A percentile compares a stretch with the other conserved stretches of the same genome.
These are phyloP conservation scores for Anthoceros angustus DNA, from an alignment of 225 moss, liverwort and hornwort genomes.

Conservation along the genomic window DNA sequence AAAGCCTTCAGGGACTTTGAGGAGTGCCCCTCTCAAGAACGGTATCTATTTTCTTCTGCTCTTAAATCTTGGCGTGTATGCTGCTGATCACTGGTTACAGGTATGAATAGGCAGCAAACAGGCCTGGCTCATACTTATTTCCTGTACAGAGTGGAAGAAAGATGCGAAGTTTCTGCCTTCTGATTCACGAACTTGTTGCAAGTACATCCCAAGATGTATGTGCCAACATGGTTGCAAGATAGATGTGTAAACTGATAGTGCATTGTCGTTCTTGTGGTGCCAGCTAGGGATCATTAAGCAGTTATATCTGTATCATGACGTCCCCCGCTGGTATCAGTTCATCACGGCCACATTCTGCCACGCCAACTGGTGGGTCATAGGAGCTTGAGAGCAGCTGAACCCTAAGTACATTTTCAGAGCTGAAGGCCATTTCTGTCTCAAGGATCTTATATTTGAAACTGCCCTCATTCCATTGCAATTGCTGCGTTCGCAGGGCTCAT, in stretches of 20 bases:
- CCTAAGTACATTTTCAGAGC: constrained; percentile 33
- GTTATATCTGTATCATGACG: constrained; percentile 75
- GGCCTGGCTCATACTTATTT: background rate
- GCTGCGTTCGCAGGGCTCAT: constrained; percentile 82
- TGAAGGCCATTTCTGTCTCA: constrained; percentile 22
- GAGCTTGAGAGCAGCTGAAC: background rate
- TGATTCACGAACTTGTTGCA: too few species aligned
- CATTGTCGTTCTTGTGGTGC: background rate
- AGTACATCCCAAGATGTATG: background rate
- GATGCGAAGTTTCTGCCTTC: too few species aligned
- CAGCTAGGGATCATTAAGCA: constrained; percentile 48
- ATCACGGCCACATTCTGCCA: constrained; percentile 87
- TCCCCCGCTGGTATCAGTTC: constrained; percentile 91
- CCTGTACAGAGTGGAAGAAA: background rate
- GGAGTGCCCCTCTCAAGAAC: background rate
- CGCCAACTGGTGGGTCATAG: constrained; percentile 54
- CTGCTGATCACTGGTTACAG: constrained; percentile 5
- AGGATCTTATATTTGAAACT: constrained; percentile 17
- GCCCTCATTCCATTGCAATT: constrained; percentile 36
- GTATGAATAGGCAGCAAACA: background rate
- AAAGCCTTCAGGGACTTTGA: background rate
- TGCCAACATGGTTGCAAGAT: background rate
- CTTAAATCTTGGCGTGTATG: constrained; percentile 3
- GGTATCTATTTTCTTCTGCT: constrained; percentile 5
- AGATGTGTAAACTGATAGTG: too few species aligned